These are phyloP conservation scores for Zalaria sp. DNA, from an alignment of 2,329 filamentous ascomycete genomes.

Conservation along the genomic window DNA sequence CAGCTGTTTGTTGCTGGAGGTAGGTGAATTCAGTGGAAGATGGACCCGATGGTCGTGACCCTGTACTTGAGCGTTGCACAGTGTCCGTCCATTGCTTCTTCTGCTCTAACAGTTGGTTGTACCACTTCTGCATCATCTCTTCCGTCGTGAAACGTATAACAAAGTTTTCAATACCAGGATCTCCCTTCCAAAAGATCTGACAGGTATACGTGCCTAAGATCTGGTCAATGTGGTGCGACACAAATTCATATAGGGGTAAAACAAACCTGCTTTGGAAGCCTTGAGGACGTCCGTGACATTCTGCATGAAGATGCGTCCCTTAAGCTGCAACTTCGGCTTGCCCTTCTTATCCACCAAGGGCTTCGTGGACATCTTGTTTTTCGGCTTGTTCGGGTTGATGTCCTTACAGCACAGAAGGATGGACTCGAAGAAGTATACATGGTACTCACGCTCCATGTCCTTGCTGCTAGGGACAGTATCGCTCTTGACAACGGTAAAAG, in stretches of 20 bases:
- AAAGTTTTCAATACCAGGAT: constrained; percentile 91
- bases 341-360: constrained; percentile 54
- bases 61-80: neutral
- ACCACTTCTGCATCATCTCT: constrained; percentile 85
- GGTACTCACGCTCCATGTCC: constrained; percentile 93
- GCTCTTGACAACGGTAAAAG: constrained; percentile 74
- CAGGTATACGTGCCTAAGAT: constrained; percentile 72
- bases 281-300: constrained; percentile 94
- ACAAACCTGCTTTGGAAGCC: constrained; percentile 70
- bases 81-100: constrained; percentile 5
- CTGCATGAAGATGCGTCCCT: constrained; percentile 97
- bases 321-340: constrained; percentile 70
- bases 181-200: constrained; percentile 97
- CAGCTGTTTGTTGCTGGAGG: constrained; percentile 51
- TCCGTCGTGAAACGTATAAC: constrained; percentile 88
- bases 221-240: neutral
- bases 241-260: neutral
- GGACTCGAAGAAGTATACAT: constrained; percentile 92
- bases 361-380: constrained; percentile 61
- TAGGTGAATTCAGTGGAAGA: constrained; percentile 66
- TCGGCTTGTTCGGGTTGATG: constrained; percentile 67
- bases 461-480: constrained; percentile 51
- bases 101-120: constrained; percentile 6
- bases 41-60: constrained; percentile 22
- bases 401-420: constrained; percentile 97